Evolutionary conservation across 2,329 filamentous ascomycete species (phyloP).

Genomic region (Fusarium protoensiforme): DNA sequence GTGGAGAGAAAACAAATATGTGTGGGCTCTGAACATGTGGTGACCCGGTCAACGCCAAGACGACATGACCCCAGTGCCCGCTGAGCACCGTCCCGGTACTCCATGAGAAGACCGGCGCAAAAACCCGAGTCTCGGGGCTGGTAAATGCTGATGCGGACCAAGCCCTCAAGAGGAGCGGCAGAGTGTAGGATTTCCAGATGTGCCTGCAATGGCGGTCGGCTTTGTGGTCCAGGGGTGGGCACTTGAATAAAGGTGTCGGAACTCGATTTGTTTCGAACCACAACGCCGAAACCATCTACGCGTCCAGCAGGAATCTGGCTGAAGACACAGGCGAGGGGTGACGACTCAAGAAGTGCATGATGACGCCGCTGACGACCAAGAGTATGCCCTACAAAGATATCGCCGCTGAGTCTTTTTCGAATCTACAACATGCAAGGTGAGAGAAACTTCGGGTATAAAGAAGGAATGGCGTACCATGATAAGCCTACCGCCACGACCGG

Average conservation of each 20-base stretch:
- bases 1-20: neutral
- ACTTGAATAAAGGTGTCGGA: neutral
- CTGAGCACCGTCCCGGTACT: neutral
- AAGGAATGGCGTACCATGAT: neutral
- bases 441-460: neutral
- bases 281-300: neutral
- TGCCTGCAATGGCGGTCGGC: neutral
- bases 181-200: neutral
- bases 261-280: neutral
- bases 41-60: neutral
- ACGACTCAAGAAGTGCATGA: neutral
- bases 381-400: neutral
- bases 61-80: conserved; percentile 1
- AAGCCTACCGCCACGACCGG: neutral
- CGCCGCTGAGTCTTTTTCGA: neutral
- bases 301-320: neutral
- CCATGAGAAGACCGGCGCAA: conserved; percentile 1
- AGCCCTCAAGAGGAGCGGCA: neutral
- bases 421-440: neutral
- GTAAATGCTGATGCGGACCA: neutral
- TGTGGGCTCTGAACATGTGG: neutral
- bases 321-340: neutral
- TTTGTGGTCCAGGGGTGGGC: neutral
- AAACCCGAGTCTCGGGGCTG: neutral
- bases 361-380: neutral